Conservation (phyloP, 2,329 filamentous ascomycete genomes). For the Colletotrichum sp. region DNA sequence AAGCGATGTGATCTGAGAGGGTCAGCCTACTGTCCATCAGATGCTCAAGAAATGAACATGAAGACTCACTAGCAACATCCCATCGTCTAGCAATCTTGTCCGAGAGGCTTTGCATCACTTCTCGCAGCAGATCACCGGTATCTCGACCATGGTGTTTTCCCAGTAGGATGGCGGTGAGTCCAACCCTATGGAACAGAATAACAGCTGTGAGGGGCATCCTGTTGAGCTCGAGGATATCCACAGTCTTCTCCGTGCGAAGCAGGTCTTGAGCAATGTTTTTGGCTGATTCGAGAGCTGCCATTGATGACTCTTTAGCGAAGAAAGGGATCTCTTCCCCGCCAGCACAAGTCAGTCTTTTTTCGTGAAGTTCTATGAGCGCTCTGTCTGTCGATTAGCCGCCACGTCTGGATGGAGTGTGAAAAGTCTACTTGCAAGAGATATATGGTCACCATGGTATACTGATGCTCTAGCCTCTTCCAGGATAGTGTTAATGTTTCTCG, state of each 20-base stretch:
- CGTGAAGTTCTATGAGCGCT: background rate
- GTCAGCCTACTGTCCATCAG: accelerated
- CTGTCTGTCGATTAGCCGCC: background rate
- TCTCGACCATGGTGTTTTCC: background rate
- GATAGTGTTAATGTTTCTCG: background rate
- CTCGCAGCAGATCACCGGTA: background rate
- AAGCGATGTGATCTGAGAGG: background rate
- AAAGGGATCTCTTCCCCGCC: background rate
- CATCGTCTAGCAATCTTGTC: background rate
- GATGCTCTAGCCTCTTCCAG: background rate
- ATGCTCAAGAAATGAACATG: background rate
- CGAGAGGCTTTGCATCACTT: background rate
- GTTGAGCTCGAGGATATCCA: background rate
- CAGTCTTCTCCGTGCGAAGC: background rate
- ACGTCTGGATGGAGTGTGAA: background rate
- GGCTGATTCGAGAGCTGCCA: background rate
- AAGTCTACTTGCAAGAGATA: background rate
- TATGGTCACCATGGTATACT: background rate
- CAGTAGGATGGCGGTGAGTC: background rate
- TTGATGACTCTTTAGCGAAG: background rate
- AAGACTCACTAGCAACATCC: background rate
- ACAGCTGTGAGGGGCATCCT: background rate
- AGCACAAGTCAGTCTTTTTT: background rate
- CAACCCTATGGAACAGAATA: background rate
- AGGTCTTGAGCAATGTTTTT: background rate